phyloP scores from a whole-genome alignment of 352 stramenopile species.

The Phytophthora agathidicida region DNA sequence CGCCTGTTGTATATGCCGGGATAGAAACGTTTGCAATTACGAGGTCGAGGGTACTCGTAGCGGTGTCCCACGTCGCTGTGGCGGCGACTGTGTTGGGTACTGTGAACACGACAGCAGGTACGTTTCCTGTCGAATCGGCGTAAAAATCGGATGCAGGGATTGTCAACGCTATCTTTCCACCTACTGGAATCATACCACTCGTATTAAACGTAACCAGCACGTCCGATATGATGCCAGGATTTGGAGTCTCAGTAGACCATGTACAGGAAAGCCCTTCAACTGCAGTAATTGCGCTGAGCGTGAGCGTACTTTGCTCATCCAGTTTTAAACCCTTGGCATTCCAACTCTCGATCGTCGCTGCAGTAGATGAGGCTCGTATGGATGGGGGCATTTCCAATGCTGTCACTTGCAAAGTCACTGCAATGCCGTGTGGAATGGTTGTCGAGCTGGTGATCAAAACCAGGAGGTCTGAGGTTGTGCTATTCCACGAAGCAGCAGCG shows the following conservation, averaged over 20 bases:
- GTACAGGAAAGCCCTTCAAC: constrained; percentile 37
- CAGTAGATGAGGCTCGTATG: constrained; percentile 26
- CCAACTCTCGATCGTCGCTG: constrained; percentile 56
- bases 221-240: constrained; percentile 55
- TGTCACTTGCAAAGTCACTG: constrained; percentile 42
- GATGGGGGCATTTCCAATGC: constrained; percentile 58
- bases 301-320: constrained; percentile 40
- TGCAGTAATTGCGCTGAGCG: constrained; percentile 43
- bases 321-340: constrained; percentile 43
- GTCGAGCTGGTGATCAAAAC: constrained; percentile 40
- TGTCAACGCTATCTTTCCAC: constrained; percentile 44
- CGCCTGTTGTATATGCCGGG: constrained; percentile 30
- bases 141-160: constrained; percentile 49
- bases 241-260: constrained; percentile 47
- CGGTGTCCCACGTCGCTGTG: constrained; percentile 31
- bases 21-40: constrained; percentile 32
- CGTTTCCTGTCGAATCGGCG: constrained; percentile 23
- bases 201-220: constrained; percentile 50
- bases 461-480: constrained; percentile 32
- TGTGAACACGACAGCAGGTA: constrained; percentile 32
- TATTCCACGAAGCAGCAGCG: constrained; percentile 50
- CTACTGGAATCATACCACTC: constrained; percentile 46
- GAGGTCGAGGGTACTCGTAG: constrained; percentile 15
- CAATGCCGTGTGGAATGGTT: constrained; percentile 34
- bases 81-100: constrained; percentile 22